A percentile compares a stretch with the other conserved stretches of the same genome.
phyloP scores from a whole-genome alignment of 2,329 filamentous ascomycete genomes.

The Phialophora macrospora region DNA sequence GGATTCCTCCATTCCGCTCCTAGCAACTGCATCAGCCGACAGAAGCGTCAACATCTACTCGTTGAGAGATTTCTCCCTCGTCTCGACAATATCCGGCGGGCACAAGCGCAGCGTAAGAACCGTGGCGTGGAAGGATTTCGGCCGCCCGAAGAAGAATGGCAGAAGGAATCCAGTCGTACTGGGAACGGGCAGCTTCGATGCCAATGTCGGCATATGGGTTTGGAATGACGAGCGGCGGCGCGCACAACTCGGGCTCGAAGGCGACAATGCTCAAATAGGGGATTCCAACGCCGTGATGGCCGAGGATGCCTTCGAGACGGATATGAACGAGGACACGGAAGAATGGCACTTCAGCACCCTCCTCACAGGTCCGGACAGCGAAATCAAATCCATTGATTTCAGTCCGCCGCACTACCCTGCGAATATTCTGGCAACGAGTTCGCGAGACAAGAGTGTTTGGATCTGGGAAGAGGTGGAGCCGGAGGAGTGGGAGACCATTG shows the following conservation, averaged over 20 bases:
- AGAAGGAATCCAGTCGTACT: conserved; percentile 61
- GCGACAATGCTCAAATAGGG: conserved; percentile 13
- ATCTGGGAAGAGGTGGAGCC: conserved; percentile 96
- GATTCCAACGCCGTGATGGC: conserved; percentile 26
- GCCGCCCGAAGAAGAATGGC: conserved; percentile 29
- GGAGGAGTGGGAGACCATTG: conserved; percentile 95
- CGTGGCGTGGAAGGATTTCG: conserved; percentile 73
- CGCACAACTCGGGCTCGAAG: background rate
- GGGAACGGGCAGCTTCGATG: conserved; percentile 92
- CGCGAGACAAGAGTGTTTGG: conserved; percentile 93
- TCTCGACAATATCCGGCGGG: conserved; percentile 80
- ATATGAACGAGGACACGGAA: conserved; percentile 64
- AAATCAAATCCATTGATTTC: conserved; percentile 81
- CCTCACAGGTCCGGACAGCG: conserved; percentile 91
- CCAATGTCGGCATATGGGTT: conserved; percentile 82
- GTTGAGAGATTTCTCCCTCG: conserved; percentile 75
- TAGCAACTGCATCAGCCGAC: conserved; percentile 85
- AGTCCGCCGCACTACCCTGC: conserved; percentile 60
- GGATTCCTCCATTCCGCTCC: conserved; percentile 75
- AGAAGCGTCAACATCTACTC: conserved; percentile 91
- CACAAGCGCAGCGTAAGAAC: conserved; percentile 89
- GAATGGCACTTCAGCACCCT: conserved; percentile 94
- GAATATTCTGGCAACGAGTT: conserved; percentile 86
- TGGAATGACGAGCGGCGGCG: conserved; percentile 33
- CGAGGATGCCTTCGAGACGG: conserved; percentile 17